These are phyloP conservation scores for Sclerotinia trifoliorum DNA, from an alignment of 2,329 filamentous ascomycete species.

Conservation along the genomic window DNA sequence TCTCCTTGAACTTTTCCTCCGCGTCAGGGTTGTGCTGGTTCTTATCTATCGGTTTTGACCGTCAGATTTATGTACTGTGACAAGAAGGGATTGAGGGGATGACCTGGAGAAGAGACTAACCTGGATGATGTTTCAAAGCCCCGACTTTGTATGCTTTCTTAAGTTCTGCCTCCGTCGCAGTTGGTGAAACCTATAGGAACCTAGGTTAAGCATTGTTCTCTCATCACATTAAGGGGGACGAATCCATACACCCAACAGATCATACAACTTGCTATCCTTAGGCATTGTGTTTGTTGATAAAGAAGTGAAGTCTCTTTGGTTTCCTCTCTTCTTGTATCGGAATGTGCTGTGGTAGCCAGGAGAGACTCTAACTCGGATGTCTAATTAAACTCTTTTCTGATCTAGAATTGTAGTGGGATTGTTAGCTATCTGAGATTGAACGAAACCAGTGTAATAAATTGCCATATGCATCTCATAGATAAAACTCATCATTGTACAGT, in stretches of 20 bases:
- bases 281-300: slow-evolving; percentile 56
- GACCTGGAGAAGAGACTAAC: slow-evolving; percentile 48
- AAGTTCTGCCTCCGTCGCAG: slow-evolving; percentile 78
- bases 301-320: background rate
- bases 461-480: background rate
- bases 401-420: background rate
- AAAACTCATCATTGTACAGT: background rate
- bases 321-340: background rate
- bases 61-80: background rate
- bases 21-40: slow-evolving; percentile 91
- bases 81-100: slow-evolving; percentile 21
- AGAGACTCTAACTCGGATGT: background rate
- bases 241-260: slow-evolving; percentile 68
- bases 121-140: slow-evolving; percentile 81
- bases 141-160: slow-evolving; percentile 88
- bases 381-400: background rate
- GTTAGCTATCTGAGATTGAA: background rate
- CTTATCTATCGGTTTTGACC: slow-evolving; percentile 65
- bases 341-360: background rate
- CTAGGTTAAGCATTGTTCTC: slow-evolving; percentile 33
- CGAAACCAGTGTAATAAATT: background rate
- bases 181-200: slow-evolving; percentile 65
- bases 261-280: slow-evolving; percentile 78
- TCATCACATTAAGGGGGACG: background rate
- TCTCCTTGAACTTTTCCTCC: slow-evolving; percentile 97